Evolutionary conservation across 257 asterid species (phyloP).

Genomic region (Paulownia fortunei): DNA sequence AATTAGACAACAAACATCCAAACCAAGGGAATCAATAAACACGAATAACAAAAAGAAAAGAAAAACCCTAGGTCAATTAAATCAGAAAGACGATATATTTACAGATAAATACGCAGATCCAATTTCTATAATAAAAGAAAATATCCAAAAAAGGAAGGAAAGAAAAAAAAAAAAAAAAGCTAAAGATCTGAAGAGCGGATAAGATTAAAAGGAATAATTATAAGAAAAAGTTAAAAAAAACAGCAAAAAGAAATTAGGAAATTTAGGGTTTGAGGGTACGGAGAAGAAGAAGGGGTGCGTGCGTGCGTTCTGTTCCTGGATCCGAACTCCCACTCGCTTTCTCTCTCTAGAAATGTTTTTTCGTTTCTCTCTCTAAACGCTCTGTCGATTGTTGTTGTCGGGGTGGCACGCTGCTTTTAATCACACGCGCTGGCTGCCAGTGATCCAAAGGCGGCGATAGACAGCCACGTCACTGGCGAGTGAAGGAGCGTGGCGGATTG

Average conservation of each 20-base stretch:
- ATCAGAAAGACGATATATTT: neutral
- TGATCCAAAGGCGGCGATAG: constrained; percentile 30
- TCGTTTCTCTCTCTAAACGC: constrained; percentile 24
- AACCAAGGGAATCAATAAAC: neutral
- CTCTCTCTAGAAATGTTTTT: constrained; percentile 39
- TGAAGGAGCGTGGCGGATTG: neutral
- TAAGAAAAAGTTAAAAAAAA: neutral
- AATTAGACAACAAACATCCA: neutral
- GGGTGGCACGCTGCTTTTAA: constrained; percentile 13
- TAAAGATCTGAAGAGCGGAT: neutral
- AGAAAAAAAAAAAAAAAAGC: neutral
- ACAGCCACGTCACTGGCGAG: constrained; percentile 29
- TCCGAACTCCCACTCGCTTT: constrained; percentile 44
- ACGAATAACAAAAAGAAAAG: neutral
- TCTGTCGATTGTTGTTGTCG: neutral
- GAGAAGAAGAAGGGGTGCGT: neutral
- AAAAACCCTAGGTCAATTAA: constrained; percentile 37
- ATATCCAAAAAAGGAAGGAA: neutral
- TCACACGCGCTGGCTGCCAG: constrained; percentile 36
- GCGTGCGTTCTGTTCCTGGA: constrained; percentile 36
- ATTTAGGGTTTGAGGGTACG: constrained; percentile 47
- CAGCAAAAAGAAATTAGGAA: neutral
- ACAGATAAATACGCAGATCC: constrained; percentile 23
- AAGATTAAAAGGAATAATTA: neutral
- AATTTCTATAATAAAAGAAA: neutral